A percentile compares a stretch with the other conserved stretches of the same genome.
Conservation (phyloP, 1,139 yeast genomes). For the Diutina ranongensis region DNA sequence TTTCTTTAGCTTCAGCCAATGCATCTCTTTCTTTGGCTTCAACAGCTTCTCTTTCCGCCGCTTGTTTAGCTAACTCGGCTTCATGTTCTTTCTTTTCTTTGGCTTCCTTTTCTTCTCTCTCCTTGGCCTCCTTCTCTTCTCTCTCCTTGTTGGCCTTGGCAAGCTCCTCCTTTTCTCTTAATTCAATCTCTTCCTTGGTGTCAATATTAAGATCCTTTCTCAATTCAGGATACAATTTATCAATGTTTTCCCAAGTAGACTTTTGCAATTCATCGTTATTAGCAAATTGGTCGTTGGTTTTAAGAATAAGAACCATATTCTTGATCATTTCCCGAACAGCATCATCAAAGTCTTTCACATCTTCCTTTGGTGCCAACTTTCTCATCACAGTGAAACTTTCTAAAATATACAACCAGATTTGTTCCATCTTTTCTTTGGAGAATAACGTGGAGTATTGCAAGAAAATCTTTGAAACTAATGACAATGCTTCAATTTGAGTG, state of each 20-base stretch:
- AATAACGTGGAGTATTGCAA: constrained; percentile 28
- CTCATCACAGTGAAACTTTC: constrained; percentile 21
- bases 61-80: no score
- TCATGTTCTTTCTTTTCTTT: no score
- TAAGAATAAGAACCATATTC: constrained; percentile 38
- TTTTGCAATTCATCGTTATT: constrained; percentile 20
- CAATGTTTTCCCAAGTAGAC: constrained; percentile 32
- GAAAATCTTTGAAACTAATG: constrained; percentile 61
- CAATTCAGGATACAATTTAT: constrained; percentile 26
- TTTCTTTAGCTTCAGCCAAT: background rate
- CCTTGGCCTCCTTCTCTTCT: no score
- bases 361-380: constrained; percentile 14
- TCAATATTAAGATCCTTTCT: background rate
- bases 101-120: no score
- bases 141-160: no score
- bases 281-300: constrained; percentile 16
- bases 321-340: constrained; percentile 53
- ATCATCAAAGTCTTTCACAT: constrained; percentile 34
- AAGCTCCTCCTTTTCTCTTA: no score
- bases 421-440: constrained; percentile 14
- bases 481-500: constrained; percentile 57
- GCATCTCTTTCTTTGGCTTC: background rate
- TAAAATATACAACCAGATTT: constrained; percentile 27
- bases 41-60: no score
- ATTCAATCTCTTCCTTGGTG: no score